These are phyloP conservation scores for Phaffia rhodozyma DNA, from an alignment of 1,284 basidiomycete genomes.

Conservation along the genomic window DNA sequence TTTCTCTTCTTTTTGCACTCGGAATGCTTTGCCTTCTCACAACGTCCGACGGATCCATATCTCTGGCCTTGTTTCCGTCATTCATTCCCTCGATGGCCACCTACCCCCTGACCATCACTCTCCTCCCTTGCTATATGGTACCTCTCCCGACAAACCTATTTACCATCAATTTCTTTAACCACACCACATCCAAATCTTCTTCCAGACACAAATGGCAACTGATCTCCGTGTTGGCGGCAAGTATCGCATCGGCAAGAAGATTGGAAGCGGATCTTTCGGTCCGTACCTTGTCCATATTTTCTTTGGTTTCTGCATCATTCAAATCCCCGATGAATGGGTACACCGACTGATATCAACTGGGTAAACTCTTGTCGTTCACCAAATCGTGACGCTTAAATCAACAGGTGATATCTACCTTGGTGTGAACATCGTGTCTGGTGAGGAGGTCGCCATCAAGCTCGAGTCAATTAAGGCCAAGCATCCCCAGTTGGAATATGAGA, in stretches of 20 bases:
- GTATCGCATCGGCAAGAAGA: conserved; percentile 99
- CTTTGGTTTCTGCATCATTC: neutral
- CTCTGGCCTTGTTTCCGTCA: no score
- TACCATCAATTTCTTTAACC: no score
- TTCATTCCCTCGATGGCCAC: neutral
- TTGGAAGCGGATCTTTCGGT: conserved; percentile 98
- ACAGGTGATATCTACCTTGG: conserved; percentile 97
- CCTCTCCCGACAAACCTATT: no score
- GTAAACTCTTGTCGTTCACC: conserved; percentile 7
- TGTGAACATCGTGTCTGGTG: conserved; percentile 99
- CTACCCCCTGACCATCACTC: neutral
- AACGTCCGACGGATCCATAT: neutral
- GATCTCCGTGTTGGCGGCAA: conserved; percentile 96
- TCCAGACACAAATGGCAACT: conserved; percentile 39
- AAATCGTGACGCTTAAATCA: neutral
- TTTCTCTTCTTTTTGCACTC: no score
- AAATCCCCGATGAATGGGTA: neutral
- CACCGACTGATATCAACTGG: neutral
- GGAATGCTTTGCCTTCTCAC: neutral
- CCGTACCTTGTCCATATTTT: conserved; percentile 31
- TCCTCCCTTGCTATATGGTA: neutral
- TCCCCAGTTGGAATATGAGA: conserved; percentile 99
- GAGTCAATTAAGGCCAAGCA: conserved; percentile 99
- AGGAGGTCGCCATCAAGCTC: conserved; percentile 99
- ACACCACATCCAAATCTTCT: no score